Evolutionary conservation across 768 basidiomycete species (phyloP), one percentile per base, ranked within the genome.

Genomic region (Tricholoma sp.): DNA sequence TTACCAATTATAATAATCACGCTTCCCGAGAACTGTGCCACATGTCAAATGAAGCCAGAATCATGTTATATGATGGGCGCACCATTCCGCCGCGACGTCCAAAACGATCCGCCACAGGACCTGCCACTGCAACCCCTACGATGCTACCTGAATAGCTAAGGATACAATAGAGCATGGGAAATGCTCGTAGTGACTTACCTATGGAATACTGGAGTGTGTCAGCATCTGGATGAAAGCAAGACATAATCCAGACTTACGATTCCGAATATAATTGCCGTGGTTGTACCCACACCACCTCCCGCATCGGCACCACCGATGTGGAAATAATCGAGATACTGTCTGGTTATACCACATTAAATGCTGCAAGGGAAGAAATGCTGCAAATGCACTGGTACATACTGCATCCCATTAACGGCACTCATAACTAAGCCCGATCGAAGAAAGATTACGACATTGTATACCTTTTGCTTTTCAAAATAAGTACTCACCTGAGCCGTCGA

Each of bases 361-460:
- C 15, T 24, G 24, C 2, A 2, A 31, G 3, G 47, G 15, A n/a
- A 42, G 37, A 24, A n/a, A 8, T 3, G 13, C 36, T 17, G 39
- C 44, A 15, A 50, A 1, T 24, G 24, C 24, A 24, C 24, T 24
- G 24, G 52, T 47, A 65, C 73, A 18, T 62, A 78, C 76, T 73
- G 62, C 78, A 79, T 77, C 42, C 75, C 76, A 58, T 76, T 78
- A 31, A 78, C 72, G n/a, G 75, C 76, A 60, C 75, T 73, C 76
- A 79, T 78, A 17, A 79, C 77, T 77, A 24, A 24, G 24, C 24
- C 36, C 15, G 34, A 29, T 37, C 34, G 6, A 45, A 9, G 3
- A 34, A 11, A 18, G 48, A 5, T 52, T 5, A 44, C 18, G 24
- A 53, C 31, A 52, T 3, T 29, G 39, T 31, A 24, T 24, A 4